Evolutionary conservation across 495 filamentous ascomycete species (phyloP).

Genomic region (Durotheca rogersii): DNA sequence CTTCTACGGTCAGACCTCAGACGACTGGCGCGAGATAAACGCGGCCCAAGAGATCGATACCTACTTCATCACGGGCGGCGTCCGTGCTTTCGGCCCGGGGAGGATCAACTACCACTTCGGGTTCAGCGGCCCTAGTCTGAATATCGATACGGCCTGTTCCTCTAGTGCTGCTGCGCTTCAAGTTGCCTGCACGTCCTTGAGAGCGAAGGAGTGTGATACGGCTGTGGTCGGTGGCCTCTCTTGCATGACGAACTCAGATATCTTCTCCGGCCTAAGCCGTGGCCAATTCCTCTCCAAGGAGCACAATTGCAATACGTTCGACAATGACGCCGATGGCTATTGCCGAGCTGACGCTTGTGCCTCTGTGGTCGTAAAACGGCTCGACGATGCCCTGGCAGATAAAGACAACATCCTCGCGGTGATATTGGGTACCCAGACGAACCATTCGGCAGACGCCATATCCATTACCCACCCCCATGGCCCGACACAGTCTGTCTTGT

Average conservation of each 20-base stretch:
- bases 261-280: slow-evolving; percentile 78
- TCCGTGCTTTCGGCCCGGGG: slow-evolving; percentile 83
- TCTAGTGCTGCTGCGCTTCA: slow-evolving; percentile 83
- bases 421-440: slow-evolving; percentile 66
- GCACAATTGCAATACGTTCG: slow-evolving; percentile 79
- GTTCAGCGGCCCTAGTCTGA: slow-evolving; percentile 82
- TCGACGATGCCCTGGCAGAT: slow-evolving; percentile 71
- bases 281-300: slow-evolving; percentile 81
- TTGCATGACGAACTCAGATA: slow-evolving; percentile 77
- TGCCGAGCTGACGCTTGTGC: slow-evolving; percentile 73
- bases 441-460: slow-evolving; percentile 73
- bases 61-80: slow-evolving; percentile 89
- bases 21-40: slow-evolving; percentile 91
- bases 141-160: slow-evolving; percentile 87
- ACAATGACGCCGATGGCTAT: slow-evolving; percentile 75
- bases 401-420: slow-evolving; percentile 73
- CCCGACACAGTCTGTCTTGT: slow-evolving; percentile 70
- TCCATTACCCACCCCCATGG: slow-evolving; percentile 85
- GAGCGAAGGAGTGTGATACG: slow-evolving; percentile 80
- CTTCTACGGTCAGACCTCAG: slow-evolving; percentile 90
- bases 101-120: slow-evolving; percentile 86
- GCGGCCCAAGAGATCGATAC: slow-evolving; percentile 88
- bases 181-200: slow-evolving; percentile 77
- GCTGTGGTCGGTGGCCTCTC: slow-evolving; percentile 84
- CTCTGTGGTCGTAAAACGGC: slow-evolving; percentile 69